These are phyloP conservation scores for Diplotaxis tenuifolia DNA, from an alignment of 345 rosid genomes.

Conservation along the genomic window DNA sequence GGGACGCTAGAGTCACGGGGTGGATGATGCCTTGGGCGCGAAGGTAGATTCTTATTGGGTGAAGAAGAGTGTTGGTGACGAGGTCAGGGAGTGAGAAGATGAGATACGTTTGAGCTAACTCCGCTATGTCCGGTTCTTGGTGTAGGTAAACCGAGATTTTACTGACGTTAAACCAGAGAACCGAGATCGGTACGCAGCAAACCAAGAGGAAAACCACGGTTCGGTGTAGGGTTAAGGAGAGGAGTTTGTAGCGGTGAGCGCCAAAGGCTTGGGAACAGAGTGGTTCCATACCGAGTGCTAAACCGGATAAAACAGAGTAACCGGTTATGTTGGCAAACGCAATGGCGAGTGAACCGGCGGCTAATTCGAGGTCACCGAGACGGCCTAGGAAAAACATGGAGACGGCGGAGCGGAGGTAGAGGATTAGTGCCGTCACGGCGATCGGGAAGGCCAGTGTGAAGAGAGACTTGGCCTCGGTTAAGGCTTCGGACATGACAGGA, in stretches of 20 bases:
- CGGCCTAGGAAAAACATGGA: constrained; percentile 94
- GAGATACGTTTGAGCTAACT: constrained; percentile 64
- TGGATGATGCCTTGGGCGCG: constrained; percentile 88
- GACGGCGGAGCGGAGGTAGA: constrained; percentile 79
- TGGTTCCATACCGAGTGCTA: constrained; percentile 93
- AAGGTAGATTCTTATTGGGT: constrained; percentile 96
- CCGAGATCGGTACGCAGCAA: constrained; percentile 68
- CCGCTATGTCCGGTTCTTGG: constrained; percentile 66
- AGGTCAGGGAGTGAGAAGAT: constrained; percentile 85
- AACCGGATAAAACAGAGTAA: constrained; percentile 91
- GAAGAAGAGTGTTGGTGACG: constrained; percentile 72
- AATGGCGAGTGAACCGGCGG: constrained; percentile 93
- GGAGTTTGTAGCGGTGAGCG: constrained; percentile 76
- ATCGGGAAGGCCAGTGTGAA: constrained; percentile 78
- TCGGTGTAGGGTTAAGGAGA: constrained; percentile 81
- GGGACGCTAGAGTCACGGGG: constrained; percentile 74
- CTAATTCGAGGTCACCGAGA: constrained; percentile 78
- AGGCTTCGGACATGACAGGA: constrained; percentile 36
- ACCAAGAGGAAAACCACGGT: constrained; percentile 65
- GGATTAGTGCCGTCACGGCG: constrained; percentile 71
- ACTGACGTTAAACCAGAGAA: constrained; percentile 71
- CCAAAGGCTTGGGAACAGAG: constrained; percentile 96
- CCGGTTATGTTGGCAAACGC: constrained; percentile 95
- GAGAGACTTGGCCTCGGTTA: constrained; percentile 65
- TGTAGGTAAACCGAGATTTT: constrained; percentile 57